Percentiles rank a stretch among this genome's conserved stretches.
These are phyloP conservation scores for Ophiocordyceps camponoti-rufipedis DNA, from an alignment of 2,329 filamentous ascomycete genomes.

Conservation along the genomic window DNA sequence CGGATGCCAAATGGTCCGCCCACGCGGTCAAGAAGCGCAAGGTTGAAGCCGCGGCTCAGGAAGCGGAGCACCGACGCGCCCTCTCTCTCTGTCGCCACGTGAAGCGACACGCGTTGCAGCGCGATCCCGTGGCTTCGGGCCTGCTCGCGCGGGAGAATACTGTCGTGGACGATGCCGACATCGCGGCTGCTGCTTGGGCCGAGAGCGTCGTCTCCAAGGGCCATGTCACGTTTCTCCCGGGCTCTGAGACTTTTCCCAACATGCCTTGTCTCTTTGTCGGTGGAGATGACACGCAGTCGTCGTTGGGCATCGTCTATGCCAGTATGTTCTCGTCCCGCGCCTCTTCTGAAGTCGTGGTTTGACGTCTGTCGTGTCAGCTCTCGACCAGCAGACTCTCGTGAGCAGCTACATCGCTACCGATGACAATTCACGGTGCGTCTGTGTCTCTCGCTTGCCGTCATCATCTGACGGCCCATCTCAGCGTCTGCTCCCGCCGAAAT, in stretches of 20 bases:
- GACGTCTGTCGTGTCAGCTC: constrained; percentile 8
- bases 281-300: constrained; percentile 18
- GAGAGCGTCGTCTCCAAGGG: constrained; percentile 21
- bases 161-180: constrained; percentile 7
- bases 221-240: constrained; percentile 15
- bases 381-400: constrained; percentile 16
- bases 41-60: constrained; percentile 18
- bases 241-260: constrained; percentile 12
- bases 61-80: constrained; percentile 9
- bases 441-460: not conserved
- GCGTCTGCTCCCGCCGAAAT: constrained; percentile 3
- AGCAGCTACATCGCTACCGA: constrained; percentile 25
- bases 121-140: constrained; percentile 14
- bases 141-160: constrained; percentile 11
- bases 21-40: constrained; percentile 39
- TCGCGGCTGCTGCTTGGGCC: constrained; percentile 18
- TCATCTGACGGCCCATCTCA: not conserved
- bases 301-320: constrained; percentile 23
- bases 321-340: constrained; percentile 18
- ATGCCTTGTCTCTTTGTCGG: constrained; percentile 22
- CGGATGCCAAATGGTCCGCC: constrained; percentile 33
- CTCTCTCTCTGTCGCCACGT: constrained; percentile 18
- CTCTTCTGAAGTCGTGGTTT: not conserved
- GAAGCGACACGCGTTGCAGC: constrained; percentile 15
- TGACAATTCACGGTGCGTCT: constrained; percentile 15